A percentile compares a stretch with the other conserved stretches of the same genome.
phyloP scores from a whole-genome alignment of 805 yeast genomes.

The Saccharomycopsis guyanensis region DNA sequence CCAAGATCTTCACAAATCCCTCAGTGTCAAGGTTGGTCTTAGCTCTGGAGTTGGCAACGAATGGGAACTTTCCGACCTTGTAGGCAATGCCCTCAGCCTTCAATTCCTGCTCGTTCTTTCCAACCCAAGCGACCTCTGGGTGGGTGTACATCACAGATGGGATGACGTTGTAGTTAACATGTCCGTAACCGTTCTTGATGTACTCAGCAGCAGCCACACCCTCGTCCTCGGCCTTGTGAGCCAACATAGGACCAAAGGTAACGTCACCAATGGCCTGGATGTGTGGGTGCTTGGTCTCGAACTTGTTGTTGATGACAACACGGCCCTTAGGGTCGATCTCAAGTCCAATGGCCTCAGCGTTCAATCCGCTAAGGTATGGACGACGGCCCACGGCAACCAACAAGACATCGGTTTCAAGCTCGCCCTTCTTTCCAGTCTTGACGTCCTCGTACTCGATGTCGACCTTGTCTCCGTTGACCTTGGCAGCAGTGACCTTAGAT shows the following conservation, averaged over 20 bases:
- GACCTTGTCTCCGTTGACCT: constrained; percentile 82
- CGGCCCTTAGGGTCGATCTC: constrained; percentile 91
- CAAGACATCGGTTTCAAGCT: constrained; percentile 82
- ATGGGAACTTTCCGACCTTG: constrained; percentile 97
- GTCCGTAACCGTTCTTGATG: constrained; percentile 91
- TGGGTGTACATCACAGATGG: constrained; percentile 99
- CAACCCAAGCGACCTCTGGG: constrained; percentile 99
- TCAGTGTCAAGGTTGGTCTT: constrained; percentile 96
- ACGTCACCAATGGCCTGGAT: constrained; percentile 98
- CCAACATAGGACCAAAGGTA: constrained; percentile 98
- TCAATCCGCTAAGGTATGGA: constrained; percentile 87
- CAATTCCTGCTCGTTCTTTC: constrained; percentile 90
- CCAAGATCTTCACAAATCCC: constrained; percentile 91
- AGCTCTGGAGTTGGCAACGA: constrained; percentile 98
- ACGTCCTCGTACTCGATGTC: constrained; percentile 82
- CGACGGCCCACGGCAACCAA: constrained; percentile 98
- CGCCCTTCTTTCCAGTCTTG: constrained; percentile 74
- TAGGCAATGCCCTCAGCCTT: constrained; percentile 87
- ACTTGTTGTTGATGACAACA: constrained; percentile 88
- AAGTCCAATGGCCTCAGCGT: constrained; percentile 81
- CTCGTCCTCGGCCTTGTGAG: constrained; percentile 99
- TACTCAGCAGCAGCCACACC: constrained; percentile 98
- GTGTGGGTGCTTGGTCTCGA: constrained; percentile 85
- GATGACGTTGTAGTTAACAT: constrained; percentile 94
- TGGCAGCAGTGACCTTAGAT: constrained; percentile 84